Percentiles rank a stretch among this genome's conserved stretches.
Evolutionary conservation across 2,329 filamentous ascomycete genomes (phyloP).

Genomic region (Blastomyces silverae): DNA sequence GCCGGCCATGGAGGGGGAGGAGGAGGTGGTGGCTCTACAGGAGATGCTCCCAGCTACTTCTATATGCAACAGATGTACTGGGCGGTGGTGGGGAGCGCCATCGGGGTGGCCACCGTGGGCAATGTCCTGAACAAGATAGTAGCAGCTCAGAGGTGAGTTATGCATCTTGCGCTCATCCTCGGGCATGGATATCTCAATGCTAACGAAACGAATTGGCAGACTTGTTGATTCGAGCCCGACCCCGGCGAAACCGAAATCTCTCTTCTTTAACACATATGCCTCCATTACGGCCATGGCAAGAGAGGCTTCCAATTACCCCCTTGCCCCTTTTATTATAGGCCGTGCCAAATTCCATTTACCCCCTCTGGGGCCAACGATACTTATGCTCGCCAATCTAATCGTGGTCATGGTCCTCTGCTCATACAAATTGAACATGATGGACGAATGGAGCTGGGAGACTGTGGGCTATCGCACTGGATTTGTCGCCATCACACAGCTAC

Average conservation of each 20-base stretch:
- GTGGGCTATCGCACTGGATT: conserved; percentile 53
- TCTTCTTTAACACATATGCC: conserved; percentile 45
- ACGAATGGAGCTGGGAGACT: conserved; percentile 49
- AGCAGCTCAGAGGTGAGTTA: conserved; percentile 44
- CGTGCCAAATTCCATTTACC: conserved; percentile 34
- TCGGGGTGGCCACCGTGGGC: conserved; percentile 32
- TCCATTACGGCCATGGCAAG: conserved; percentile 50
- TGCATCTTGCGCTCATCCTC: background rate
- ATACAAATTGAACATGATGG: conserved; percentile 47
- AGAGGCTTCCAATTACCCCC: conserved; percentile 47
- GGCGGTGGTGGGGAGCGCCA: conserved; percentile 42
- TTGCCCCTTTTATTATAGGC: conserved; percentile 33
- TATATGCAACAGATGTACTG: conserved; percentile 50
- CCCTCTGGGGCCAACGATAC: conserved; percentile 34
- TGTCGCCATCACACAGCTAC: conserved; percentile 49
- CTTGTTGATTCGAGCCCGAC: conserved; percentile 40
- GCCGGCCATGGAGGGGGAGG: conserved; percentile 13
- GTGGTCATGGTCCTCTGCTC: conserved; percentile 51
- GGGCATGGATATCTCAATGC: background rate
- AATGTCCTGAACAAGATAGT: conserved; percentile 45
- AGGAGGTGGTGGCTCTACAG: conserved; percentile 28
- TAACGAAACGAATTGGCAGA: conserved; percentile 29
- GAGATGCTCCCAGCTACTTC: conserved; percentile 38
- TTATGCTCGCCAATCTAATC: conserved; percentile 42
- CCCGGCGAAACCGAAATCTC: conserved; percentile 50